Evolutionary conservation across 2,329 filamentous ascomycete species (phyloP), one percentile per base, ranked within the genome.

Genomic region (Helotiales sp.): DNA sequence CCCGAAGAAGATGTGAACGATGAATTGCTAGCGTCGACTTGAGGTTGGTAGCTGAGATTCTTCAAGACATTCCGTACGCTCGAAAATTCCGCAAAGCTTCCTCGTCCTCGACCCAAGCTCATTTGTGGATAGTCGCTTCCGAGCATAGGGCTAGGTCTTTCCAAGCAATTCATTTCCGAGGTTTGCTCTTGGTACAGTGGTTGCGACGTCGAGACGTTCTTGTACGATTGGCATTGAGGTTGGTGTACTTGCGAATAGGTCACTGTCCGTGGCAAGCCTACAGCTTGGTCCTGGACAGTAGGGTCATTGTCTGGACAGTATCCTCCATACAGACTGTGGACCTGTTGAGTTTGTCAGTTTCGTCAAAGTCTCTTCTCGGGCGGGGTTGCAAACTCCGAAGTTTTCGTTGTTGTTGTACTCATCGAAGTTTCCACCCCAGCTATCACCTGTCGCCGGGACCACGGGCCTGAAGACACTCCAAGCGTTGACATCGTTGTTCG

Each of bases 401-500:
- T 72, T 73, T 59, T 74, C 70, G 58, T 70, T 67, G 37, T 52
- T 65, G 43, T 50, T 61, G 60, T 71, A 73, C 11, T 71, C 72
- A 64, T 74, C 72, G 28, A 73, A 17, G 13, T 73, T 59, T 11
- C 72, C 67, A 22, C 73, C 70, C 72, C 72, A 75, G 30, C 32
- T 66, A n/a, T 70, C 66, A 40, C 28, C 49, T 54, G 57, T 50
- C 30, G 70, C 58, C 34, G 67, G 55, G 13, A 62, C 69, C 63
- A 69, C 72, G 64, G 72, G 64, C 63, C 68, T 66, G 61, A 62
- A 70, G 43, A 70, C 54, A 69, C 70, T 70, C 74, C 74, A 77
- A 65, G 72, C 70, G 61, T 74, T 73, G 43, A 69, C 45, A 37
- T 75, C 69, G 72, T 74, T 75, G 59, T 75, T 74, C 66, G 70